Evolutionary conservation across 164 flowering plant genomes (phyloP).

Genomic region (Magnolia kwangsiensis): DNA sequence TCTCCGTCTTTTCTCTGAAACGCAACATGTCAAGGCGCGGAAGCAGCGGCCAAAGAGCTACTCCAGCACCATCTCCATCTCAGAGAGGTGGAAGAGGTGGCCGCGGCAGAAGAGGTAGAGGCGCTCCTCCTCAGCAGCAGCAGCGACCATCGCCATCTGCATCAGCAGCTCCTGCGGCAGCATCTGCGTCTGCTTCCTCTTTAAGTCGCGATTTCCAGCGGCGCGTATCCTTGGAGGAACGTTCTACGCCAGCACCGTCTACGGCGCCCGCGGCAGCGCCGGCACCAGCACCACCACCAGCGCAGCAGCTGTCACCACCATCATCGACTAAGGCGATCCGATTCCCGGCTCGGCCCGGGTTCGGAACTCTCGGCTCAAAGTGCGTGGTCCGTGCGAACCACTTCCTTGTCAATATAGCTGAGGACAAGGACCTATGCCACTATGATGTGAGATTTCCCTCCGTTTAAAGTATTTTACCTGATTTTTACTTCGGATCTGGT

Average conservation of each 20-base stretch:
- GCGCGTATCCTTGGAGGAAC: slow-evolving; percentile 10
- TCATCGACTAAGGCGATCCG: slow-evolving; percentile 31
- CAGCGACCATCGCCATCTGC: background rate
- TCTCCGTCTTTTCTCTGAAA: too few relatives aligned
- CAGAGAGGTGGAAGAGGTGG: background rate
- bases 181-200: background rate
- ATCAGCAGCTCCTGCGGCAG: background rate
- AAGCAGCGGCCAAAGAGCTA: too few relatives aligned
- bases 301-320: slow-evolving; percentile 20
- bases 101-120: background rate
- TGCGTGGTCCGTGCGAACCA: slow-evolving; percentile 62
- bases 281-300: background rate
- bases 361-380: slow-evolving; percentile 37
- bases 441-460: slow-evolving; percentile 55
- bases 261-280: background rate
- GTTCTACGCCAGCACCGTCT: background rate
- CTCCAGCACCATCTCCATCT: background rate
- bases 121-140: background rate
- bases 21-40: too few relatives aligned
- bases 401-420: slow-evolving; percentile 41
- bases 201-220: slow-evolving; percentile 11
- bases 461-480: background rate
- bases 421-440: slow-evolving; percentile 40
- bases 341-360: slow-evolving; percentile 52
- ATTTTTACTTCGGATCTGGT: background rate